Percentiles rank a stretch among this genome's conserved stretches.
phyloP scores from a whole-genome alignment of 2,329 filamentous ascomycete species.

The Colletotrichum sp. region DNA sequence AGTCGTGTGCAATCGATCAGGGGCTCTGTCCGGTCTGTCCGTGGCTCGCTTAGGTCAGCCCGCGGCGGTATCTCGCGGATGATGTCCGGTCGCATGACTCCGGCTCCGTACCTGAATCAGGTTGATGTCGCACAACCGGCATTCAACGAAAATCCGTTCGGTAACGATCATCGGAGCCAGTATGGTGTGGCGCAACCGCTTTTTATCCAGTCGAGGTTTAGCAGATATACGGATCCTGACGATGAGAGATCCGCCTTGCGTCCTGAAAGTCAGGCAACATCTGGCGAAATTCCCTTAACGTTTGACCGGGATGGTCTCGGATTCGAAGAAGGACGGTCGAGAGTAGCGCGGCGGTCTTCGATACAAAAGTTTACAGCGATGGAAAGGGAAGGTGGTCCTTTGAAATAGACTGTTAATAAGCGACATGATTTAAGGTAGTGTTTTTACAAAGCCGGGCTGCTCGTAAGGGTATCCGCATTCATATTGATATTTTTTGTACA shows the following conservation, averaged over 20 bases:
- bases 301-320: conserved; percentile 6
- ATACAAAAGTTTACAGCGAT: conserved; percentile 4
- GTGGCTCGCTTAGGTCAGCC: conserved; percentile 2
- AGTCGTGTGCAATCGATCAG: conserved; percentile 6
- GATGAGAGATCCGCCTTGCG: background rate
- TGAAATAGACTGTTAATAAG: conserved; percentile 1
- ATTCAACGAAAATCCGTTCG: background rate
- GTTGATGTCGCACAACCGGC: background rate
- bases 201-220: conserved; percentile 12
- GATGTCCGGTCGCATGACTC: background rate
- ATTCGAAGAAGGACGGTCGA: background rate
- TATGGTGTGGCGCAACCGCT: conserved; percentile 6
- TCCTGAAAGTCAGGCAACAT: conserved; percentile 6
- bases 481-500: background rate
- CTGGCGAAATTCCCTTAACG: conserved; percentile 11
- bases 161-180: background rate
- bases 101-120: background rate
- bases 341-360: background rate
- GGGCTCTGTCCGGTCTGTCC: conserved; percentile 6
- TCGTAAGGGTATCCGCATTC: background rate
- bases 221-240: conserved; percentile 6
- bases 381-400: background rate
- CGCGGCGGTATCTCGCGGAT: background rate
- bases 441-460: background rate
- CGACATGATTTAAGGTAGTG: background rate